A percentile compares a stretch with the other conserved stretches of the same genome.
phyloP scores from a whole-genome alignment of 2,329 filamentous ascomycete species.

The Arthrobotrys musiformis region DNA sequence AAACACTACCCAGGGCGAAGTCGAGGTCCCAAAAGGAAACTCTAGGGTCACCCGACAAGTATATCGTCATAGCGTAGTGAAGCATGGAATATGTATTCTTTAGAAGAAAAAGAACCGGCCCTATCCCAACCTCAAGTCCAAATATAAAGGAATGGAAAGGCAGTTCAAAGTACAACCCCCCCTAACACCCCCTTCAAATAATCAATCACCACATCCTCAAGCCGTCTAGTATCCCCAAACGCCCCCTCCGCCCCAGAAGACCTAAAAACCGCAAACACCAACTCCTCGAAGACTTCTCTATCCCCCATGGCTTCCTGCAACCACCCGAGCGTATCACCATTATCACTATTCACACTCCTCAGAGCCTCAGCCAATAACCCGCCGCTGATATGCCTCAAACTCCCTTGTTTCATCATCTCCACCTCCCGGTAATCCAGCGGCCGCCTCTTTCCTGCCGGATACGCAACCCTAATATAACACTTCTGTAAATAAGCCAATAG shows the following conservation, averaged over 20 bases:
- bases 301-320: slow-evolving; percentile 14
- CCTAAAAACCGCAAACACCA: slow-evolving; percentile 15
- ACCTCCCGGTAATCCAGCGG: slow-evolving; percentile 27
- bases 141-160: too few species aligned
- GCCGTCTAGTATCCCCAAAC: not conserved
- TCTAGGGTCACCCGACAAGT: too few species aligned
- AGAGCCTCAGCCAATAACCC: slow-evolving; percentile 14
- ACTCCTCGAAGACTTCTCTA: slow-evolving; percentile 12
- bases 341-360: not conserved
- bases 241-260: slow-evolving; percentile 8
- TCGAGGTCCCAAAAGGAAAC: not conserved
- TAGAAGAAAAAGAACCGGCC: not conserved
- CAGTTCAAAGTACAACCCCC: slow-evolving; percentile 37
- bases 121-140: too few species aligned
- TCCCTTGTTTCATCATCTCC: slow-evolving; percentile 37
- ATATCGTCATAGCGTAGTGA: too few species aligned
- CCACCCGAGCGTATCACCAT: too few species aligned
- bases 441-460: slow-evolving; percentile 15
- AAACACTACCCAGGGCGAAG: not conserved
- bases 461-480: not conserved
- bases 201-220: slow-evolving; percentile 11
- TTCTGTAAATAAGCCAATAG: slow-evolving; percentile 36
- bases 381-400: slow-evolving; percentile 29
- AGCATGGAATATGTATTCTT: not conserved
- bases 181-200: slow-evolving; percentile 29